Percentiles rank a stretch among this genome's conserved stretches.
These are phyloP conservation scores for Fagopyrum tataricum DNA, from an alignment of 148 eudicot species.

Conservation along the genomic window DNA sequence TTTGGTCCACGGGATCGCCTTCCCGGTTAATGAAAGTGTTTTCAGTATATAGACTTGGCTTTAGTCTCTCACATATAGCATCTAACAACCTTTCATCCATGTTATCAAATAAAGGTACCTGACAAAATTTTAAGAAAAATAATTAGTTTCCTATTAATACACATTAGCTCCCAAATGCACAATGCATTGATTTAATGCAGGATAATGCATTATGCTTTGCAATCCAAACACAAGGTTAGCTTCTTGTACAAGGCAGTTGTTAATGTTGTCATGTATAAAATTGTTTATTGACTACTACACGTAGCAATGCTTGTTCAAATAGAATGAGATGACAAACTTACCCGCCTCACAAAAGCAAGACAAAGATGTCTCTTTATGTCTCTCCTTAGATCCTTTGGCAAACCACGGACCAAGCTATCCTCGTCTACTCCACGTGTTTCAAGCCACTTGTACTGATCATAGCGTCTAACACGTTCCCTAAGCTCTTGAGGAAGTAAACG, in stretches of 20 bases:
- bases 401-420: slow-evolving; percentile 65
- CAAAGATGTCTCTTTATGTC: slow-evolving; percentile 97
- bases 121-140: slow-evolving; percentile 13
- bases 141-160: too few relatives aligned
- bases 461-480: slow-evolving; percentile 86
- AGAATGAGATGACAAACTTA: slow-evolving; percentile 21
- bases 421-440: slow-evolving; percentile 96
- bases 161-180: too few relatives aligned
- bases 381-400: slow-evolving; percentile 86
- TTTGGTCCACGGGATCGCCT: slow-evolving; percentile 94
- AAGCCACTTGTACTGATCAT: slow-evolving; percentile 94
- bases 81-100: slow-evolving; percentile 95
- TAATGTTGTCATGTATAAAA: not conserved
- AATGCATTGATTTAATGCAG: too few relatives aligned
- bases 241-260: too few relatives aligned
- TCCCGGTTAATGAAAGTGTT: slow-evolving; percentile 75
- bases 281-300: not conserved
- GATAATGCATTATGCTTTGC: too few relatives aligned
- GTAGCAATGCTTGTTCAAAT: not conserved
- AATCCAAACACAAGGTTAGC: not conserved
- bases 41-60: slow-evolving; percentile 86
- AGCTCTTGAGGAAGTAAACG: slow-evolving; percentile 85
- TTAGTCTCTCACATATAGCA: slow-evolving; percentile 89
- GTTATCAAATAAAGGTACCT: slow-evolving; percentile 95
- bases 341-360: slow-evolving; percentile 82